Conservation (phyloP, 1,284 basidiomycete genomes). For the Moesziomyces aphidis region DNA sequence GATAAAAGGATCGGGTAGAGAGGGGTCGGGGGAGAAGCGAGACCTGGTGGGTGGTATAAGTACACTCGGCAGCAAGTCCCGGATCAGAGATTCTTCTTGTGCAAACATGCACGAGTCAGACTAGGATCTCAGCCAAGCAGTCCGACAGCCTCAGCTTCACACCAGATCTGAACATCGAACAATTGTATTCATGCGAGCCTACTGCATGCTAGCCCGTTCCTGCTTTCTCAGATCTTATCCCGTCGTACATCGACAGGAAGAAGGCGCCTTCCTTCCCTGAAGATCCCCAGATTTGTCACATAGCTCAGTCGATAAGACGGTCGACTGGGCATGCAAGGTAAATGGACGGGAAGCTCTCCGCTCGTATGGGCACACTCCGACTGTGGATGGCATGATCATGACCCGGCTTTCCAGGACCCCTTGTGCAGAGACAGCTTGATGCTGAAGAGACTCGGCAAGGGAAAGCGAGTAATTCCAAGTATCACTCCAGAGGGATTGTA, state of each 20-base stretch:
- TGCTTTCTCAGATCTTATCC: not conserved
- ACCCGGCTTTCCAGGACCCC: not conserved
- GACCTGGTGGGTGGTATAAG: not conserved
- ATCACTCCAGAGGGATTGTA: not conserved
- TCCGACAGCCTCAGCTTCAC: no score
- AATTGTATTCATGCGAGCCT: not conserved
- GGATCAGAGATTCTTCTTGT: not conserved
- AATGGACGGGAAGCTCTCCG: not conserved
- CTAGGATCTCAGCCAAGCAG: not conserved
- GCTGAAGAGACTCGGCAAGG: not conserved
- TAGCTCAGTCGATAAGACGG: not conserved
- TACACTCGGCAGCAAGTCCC: not conserved
- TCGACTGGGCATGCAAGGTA: not conserved
- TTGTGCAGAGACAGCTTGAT: not conserved
- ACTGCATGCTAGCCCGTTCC: not conserved
- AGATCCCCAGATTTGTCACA: not conserved
- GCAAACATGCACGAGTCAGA: not conserved
- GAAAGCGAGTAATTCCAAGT: not conserved
- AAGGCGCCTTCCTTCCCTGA: no score
- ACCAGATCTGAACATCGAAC: no score
- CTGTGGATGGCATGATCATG: constrained; percentile 21
- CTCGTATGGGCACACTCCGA: constrained; percentile 21
- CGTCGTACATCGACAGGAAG: not conserved
- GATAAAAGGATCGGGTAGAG: no score
- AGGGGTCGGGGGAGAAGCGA: no score